Conservation (phyloP, 768 basidiomycete species). For the Termitomyces heimii region DNA sequence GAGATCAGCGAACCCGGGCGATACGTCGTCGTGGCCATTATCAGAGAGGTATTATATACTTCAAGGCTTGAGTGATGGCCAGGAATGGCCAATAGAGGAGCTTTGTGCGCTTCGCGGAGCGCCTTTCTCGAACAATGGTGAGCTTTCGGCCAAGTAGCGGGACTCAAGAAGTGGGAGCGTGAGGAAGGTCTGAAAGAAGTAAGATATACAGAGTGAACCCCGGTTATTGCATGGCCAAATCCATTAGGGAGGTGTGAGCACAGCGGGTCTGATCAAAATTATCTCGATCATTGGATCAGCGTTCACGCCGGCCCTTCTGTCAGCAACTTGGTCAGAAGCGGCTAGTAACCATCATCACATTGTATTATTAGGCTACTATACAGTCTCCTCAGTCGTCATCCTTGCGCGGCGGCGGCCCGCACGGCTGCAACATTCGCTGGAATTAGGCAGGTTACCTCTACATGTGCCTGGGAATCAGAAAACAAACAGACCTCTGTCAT, state of each 20-base stretch:
- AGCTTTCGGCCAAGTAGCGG: not conserved
- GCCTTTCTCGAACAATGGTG: conserved; percentile 2
- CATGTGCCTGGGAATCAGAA: conserved; percentile 1
- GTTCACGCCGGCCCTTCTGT: conserved; percentile 6
- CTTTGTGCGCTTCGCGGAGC: not conserved
- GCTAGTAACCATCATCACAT: not conserved
- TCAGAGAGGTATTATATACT: conserved; percentile 11
- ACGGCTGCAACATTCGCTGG: conserved; percentile 92
- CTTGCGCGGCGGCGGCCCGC: conserved; percentile 86
- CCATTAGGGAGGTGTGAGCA: conserved; percentile 7
- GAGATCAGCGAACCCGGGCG: conserved; percentile 11
- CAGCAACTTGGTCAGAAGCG: conserved; percentile 4
- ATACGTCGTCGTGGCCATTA: conserved; percentile 10
- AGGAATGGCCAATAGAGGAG: not conserved
- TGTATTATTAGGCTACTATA: conserved; percentile 1
- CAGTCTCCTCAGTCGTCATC: conserved; percentile 57
- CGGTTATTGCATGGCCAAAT: conserved; percentile 8
- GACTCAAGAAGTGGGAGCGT: not conserved
- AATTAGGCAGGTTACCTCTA: conserved; percentile 2
- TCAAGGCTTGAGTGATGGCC: not conserved
- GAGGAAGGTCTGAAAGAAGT: not conserved
- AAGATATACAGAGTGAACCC: conserved; percentile 7
- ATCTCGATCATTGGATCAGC: conserved; percentile 1
- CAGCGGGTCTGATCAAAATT: not conserved
- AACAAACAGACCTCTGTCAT: conserved; percentile 76